Conservation (phyloP, 768 basidiomycete genomes). For the Tricholoma flavovirens region DNA sequence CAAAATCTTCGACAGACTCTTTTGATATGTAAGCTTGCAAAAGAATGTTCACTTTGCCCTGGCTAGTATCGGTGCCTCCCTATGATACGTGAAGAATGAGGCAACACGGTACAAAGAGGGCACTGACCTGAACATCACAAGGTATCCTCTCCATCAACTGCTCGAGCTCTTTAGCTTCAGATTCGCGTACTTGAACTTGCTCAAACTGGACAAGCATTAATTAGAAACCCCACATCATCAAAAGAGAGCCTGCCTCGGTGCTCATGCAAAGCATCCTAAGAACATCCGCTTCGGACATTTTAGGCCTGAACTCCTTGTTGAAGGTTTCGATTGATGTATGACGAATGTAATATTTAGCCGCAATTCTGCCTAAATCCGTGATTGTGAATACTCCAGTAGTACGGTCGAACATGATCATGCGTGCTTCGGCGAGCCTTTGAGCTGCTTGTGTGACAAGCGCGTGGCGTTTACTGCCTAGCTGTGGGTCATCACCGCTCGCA, state of each 20-base stretch:
- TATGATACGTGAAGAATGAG: slow-evolving; percentile 21
- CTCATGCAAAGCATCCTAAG: slow-evolving; percentile 82
- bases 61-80: slow-evolving; percentile 49
- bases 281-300: slow-evolving; percentile 92
- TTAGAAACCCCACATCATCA: neutral
- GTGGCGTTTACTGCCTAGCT: slow-evolving; percentile 62
- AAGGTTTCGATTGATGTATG: slow-evolving; percentile 83
- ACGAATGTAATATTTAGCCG: slow-evolving; percentile 94
- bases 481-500: slow-evolving; percentile 61
- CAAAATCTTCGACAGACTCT: slow-evolving; percentile 76
- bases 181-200: slow-evolving; percentile 91
- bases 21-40: slow-evolving; percentile 84
- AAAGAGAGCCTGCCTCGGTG: slow-evolving; percentile 62
- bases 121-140: slow-evolving; percentile 71
- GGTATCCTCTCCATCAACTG: slow-evolving; percentile 61
- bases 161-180: slow-evolving; percentile 80
- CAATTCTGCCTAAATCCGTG: slow-evolving; percentile 93
- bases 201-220: slow-evolving; percentile 56
- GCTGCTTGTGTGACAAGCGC: slow-evolving; percentile 67
- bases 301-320: slow-evolving; percentile 66
- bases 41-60: slow-evolving; percentile 91
- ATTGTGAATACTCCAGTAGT: slow-evolving; percentile 54
- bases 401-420: slow-evolving; percentile 79
- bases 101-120: neutral
- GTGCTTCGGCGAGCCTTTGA: slow-evolving; percentile 53